Percentiles rank a stretch among this genome's conserved stretches.
Evolutionary conservation across 176 grass and related monocot genomes (phyloP).

Genomic region (Puya raimondii): DNA sequence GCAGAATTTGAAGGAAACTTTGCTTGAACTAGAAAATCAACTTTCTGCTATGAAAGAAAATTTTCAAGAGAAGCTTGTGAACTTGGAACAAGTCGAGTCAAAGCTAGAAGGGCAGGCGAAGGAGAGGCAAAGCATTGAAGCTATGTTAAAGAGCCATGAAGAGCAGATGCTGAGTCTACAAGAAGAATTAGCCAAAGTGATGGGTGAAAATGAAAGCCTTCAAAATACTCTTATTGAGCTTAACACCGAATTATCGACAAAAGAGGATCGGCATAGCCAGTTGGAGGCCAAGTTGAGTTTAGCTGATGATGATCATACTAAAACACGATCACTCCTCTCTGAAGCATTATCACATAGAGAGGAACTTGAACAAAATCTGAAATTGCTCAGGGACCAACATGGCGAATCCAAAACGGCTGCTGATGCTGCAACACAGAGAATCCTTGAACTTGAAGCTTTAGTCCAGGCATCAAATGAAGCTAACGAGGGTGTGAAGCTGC

Average conservation of each 20-base stretch:
- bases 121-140: conserved; percentile 39
- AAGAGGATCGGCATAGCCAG: conserved; percentile 30
- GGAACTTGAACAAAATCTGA: conserved; percentile 59
- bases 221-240: conserved; percentile 38
- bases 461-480: conserved; percentile 47
- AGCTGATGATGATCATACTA: conserved; percentile 35
- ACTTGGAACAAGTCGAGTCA: conserved; percentile 40
- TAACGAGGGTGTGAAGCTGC: conserved; percentile 40
- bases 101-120: conserved; percentile 44
- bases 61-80: conserved; percentile 40
- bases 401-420: conserved; percentile 38
- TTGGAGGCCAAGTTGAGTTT: conserved; percentile 51
- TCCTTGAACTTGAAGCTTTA: conserved; percentile 47
- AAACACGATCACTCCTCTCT: conserved; percentile 50
- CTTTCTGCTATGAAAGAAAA: conserved; percentile 37
- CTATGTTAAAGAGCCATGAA: conserved; percentile 40
- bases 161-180: conserved; percentile 33
- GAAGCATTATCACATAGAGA: conserved; percentile 61
- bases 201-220: conserved; percentile 54
- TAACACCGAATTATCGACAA: conserved; percentile 46
- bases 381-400: conserved; percentile 48
- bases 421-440: conserved; percentile 32
- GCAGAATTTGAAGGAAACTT: conserved; percentile 48
- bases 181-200: conserved; percentile 32
- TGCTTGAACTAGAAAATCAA: conserved; percentile 41